Base-by-base conservation (phyloP, 2,329 filamentous ascomycete genomes). In the Lecanicillium sp. region DNA sequence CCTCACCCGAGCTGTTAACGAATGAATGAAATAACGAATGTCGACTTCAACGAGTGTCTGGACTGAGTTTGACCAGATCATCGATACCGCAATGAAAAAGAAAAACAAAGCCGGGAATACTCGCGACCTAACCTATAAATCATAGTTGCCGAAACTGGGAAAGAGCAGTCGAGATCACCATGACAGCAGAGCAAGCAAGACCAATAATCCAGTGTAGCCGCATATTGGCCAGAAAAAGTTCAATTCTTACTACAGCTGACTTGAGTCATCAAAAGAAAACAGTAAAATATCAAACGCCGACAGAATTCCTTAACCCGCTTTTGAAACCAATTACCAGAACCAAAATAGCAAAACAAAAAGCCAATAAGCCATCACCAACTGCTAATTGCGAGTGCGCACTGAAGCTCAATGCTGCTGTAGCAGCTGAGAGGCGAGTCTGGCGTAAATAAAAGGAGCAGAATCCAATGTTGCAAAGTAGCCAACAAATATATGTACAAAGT, bases 401-500 rank as follows among this genome's bases (percentile, higher is more conserved):
- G n/a, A n/a, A n/a, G n/a, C n/a, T n/a, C n/a, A n/a, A n/a, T n/a
- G n/a, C n/a, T n/a, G n/a, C n/a, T n/a, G n/a, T n/a, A n/a, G n/a
- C n/a, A 9, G 17, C 36, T 26, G 27, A 42, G 14, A 37, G n/a
- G n/a, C n/a, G n/a, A n/a, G n/a, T n/a, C n/a, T n/a, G n/a, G 2
- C 29, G 21, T 27, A 42, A 48, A 42, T 29, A 27, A 7, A 20
- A 15, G 17, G 15, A 17, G 15, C 41, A 8, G 29, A 37, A 44
- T 47, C 36, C 45, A 37, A 36, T 23, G 17, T 21, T 42, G 32
- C 30, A 37, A 27, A 37, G 20, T 37, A 36, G 19, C 23, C 38
- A 24, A 48, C 45, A 42, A 21, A 42, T 48, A 42, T 30, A 48
- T 42, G 14, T 48, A 48, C 38, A 48, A 12, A 20, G 36, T 33